Conservation (phyloP, 331 rosid species). For the Cydonia oblonga region DNA sequence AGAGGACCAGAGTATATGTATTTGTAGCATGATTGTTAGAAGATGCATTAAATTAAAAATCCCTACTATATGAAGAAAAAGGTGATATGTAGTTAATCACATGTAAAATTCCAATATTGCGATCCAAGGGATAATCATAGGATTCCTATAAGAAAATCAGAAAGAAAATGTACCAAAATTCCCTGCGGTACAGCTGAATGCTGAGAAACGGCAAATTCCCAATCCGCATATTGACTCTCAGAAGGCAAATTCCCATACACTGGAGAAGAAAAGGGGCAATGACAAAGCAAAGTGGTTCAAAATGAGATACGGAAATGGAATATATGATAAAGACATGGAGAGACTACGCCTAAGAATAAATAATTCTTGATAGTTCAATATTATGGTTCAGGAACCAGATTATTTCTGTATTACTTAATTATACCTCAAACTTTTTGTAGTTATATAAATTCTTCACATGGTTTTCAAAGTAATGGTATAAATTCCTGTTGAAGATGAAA, state of each 20-base stretch:
- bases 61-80: not conserved
- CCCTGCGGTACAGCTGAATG: conserved; percentile 95
- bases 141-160: not conserved
- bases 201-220: conserved; percentile 78
- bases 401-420: not conserved
- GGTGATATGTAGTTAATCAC: not conserved
- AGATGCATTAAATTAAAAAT: not conserved
- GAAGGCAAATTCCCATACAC: conserved; percentile 95
- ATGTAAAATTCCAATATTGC: not conserved
- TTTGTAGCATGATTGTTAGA: not conserved
- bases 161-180: conserved; percentile 49
- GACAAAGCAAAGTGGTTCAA: not conserved
- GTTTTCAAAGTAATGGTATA: not conserved
- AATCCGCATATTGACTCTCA: conserved; percentile 54
- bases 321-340: too few relatives aligned
- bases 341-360: too few relatives aligned
- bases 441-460: not conserved
- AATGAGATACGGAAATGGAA: not conserved
- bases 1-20: not conserved
- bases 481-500: not conserved
- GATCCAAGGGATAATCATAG: not conserved
- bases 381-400: not conserved
- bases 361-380: not conserved
- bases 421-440: not conserved
- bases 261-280: conserved; percentile 2